Percentiles rank a stretch among this genome's conserved stretches.
phyloP scores from a whole-genome alignment of 2,329 filamentous ascomycete genomes.

The Clarireedia hainanense region DNA sequence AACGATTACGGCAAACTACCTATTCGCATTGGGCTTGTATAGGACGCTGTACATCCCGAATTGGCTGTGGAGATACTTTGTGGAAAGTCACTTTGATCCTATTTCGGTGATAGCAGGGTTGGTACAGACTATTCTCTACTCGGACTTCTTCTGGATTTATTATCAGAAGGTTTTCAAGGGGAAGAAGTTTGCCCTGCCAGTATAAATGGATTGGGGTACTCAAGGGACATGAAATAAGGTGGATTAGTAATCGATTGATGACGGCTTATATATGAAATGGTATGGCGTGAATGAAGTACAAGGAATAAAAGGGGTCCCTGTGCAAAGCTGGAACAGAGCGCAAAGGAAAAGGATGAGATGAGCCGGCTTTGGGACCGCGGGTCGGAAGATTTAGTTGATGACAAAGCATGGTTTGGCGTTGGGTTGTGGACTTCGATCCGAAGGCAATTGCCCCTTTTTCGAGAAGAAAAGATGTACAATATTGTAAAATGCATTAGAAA shows the following conservation, averaged over 20 bases:
- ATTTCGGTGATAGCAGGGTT: conserved; percentile 86
- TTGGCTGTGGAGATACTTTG: conserved; percentile 88
- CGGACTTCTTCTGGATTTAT: conserved; percentile 99
- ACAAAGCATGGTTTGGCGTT: conserved; percentile 25
- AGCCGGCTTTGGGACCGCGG: background rate
- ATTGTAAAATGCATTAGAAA: conserved; percentile 16
- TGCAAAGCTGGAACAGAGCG: background rate
- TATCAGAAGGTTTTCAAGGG: conserved; percentile 92
- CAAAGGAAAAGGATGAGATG: background rate
- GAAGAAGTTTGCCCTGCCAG: conserved; percentile 79
- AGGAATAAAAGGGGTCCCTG: background rate
- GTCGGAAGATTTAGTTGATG: background rate
- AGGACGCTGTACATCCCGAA: conserved; percentile 95
- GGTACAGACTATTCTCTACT: conserved; percentile 91
- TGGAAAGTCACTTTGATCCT: conserved; percentile 73
- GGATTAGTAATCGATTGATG: too few relatives aligned
- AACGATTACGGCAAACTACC: conserved; percentile 98
- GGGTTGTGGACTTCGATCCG: conserved; percentile 19
- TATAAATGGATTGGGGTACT: conserved; percentile 40
- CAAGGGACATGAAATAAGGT: background rate
- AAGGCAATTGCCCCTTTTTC: conserved; percentile 6
- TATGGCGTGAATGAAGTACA: too few relatives aligned
- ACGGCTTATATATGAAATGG: too few relatives aligned
- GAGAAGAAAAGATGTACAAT: conserved; percentile 3
- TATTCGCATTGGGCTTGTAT: conserved; percentile 88